phyloP scores from a whole-genome alignment of 805 yeast species.

The Kodamaea laetipori region DNA sequence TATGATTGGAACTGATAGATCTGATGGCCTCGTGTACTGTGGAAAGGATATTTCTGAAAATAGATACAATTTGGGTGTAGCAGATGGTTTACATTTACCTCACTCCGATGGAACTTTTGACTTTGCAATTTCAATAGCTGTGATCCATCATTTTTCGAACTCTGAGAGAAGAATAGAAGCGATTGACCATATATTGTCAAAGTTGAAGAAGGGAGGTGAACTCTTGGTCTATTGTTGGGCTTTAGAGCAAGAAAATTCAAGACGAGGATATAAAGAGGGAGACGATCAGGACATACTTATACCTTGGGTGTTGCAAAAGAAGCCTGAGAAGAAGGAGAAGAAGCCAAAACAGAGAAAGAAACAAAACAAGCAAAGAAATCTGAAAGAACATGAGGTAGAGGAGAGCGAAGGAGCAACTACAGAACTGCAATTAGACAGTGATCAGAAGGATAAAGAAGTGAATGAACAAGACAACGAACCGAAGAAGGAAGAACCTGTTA shows the following conservation, averaged over 20 bases:
- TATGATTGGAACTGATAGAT: conserved; percentile 74
- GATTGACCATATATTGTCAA: conserved; percentile 63
- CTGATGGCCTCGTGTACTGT: conserved; percentile 67
- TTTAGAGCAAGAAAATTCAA: conserved; percentile 80
- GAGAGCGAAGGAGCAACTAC: not conserved
- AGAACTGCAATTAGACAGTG: not conserved
- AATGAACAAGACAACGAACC: not conserved
- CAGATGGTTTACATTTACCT: conserved; percentile 72
- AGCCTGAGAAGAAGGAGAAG: conserved; percentile 36
- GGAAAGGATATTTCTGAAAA: conserved; percentile 48
- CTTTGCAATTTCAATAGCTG: conserved; percentile 94
- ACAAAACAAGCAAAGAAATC: not conserved
- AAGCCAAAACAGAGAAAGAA: conserved; percentile 3
- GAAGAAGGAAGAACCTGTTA: conserved; percentile 30
- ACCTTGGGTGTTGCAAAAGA: conserved; percentile 84
- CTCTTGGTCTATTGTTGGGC: conserved; percentile 96
- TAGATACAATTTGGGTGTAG: conserved; percentile 61
- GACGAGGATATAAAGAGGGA: conserved; percentile 90
- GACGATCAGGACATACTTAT: conserved; percentile 92
- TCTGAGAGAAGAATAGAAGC: conserved; percentile 77
- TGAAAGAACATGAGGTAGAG: not conserved
- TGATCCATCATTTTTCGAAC: conserved; percentile 93
- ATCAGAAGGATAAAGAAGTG: not conserved
- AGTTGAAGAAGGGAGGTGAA: conserved; percentile 60
- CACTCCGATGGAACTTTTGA: conserved; percentile 50